Conservation (phyloP, 1,139 yeast species). For the Nakaseomyces sp. region DNA sequence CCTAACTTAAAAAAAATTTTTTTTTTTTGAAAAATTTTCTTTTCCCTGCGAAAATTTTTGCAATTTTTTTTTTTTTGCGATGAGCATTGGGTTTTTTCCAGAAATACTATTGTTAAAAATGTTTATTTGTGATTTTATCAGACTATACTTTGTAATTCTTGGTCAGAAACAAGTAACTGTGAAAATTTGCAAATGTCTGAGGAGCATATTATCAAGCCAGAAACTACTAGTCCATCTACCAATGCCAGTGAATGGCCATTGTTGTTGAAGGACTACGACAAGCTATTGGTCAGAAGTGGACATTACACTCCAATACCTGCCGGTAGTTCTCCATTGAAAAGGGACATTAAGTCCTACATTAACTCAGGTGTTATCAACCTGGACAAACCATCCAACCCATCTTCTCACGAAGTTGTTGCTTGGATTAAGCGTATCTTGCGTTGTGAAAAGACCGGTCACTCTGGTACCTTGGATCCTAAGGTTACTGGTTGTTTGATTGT, state of each 20-base stretch:
- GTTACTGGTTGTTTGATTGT: constrained; percentile 97
- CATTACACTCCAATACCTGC: constrained; percentile 96
- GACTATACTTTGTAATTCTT: no score
- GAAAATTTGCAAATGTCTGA: constrained; percentile 39
- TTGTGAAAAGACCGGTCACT: constrained; percentile 96
- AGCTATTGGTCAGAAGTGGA: constrained; percentile 87
- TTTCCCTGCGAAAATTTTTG: constrained; percentile 4
- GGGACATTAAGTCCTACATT: constrained; percentile 84
- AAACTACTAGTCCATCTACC: constrained; percentile 63
- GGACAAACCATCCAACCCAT: constrained; percentile 96
- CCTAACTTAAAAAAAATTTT: not conserved
- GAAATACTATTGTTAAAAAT: not conserved
- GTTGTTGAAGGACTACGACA: constrained; percentile 86
- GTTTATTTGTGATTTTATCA: no score
- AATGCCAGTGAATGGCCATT: constrained; percentile 96
- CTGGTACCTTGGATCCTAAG: constrained; percentile 98
- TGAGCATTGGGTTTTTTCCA: constrained; percentile 4
- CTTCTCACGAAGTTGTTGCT: constrained; percentile 97
- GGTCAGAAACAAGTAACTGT: no score
- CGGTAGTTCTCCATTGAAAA: constrained; percentile 88
- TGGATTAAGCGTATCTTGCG: constrained; percentile 96
- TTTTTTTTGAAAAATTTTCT: constrained; percentile 6
- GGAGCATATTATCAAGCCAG: constrained; percentile 85
- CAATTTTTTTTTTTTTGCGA: not conserved
- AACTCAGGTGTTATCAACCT: constrained; percentile 94